Evolutionary conservation across 2,329 filamentous ascomycete species (phyloP).

Genomic region (Lizonia empirigonia): DNA sequence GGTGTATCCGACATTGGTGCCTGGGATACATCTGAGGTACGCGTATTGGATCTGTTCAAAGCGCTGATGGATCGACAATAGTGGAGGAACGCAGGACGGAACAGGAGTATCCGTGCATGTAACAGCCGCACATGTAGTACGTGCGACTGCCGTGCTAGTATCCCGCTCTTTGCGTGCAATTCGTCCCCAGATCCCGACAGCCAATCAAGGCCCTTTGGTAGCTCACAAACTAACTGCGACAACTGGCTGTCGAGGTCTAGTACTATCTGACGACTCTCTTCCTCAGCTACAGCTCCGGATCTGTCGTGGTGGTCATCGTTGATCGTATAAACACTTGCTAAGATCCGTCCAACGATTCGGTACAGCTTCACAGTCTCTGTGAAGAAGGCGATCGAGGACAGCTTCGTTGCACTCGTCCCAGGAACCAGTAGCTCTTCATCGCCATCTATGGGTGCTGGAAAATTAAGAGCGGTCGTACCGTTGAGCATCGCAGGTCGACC

Average conservation of each 20-base stretch:
- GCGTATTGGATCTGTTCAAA: not conserved
- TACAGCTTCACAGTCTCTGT: slow-evolving; percentile 8
- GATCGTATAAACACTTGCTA: slow-evolving; percentile 9
- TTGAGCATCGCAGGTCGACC: slow-evolving; percentile 18
- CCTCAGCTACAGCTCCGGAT: not conserved
- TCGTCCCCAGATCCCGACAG: not conserved
- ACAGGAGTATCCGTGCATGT: slow-evolving; percentile 6
- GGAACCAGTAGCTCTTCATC: not conserved
- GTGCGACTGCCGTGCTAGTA: slow-evolving; percentile 10
- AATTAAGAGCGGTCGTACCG: not conserved
- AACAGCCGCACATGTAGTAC: slow-evolving; percentile 14
- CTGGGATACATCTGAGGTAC: too few species aligned
- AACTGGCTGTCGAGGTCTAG: slow-evolving; percentile 4
- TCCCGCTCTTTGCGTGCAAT: not conserved
- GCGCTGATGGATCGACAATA: not conserved
- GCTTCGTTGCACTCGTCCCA: not conserved
- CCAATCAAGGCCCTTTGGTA: not conserved
- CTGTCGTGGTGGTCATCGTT: slow-evolving; percentile 4
- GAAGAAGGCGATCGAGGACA: slow-evolving; percentile 13
- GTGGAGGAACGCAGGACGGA: slow-evolving; percentile 1
- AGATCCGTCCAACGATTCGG: slow-evolving; percentile 11
- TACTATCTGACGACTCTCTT: not conserved
- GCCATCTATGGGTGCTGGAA: slow-evolving; percentile 2
- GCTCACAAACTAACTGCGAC: not conserved
- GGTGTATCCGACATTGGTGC: not conserved